Evolutionary conservation across 352 stramenopile species (phyloP).

Genomic region (Phytophthora ohioensis): DNA sequence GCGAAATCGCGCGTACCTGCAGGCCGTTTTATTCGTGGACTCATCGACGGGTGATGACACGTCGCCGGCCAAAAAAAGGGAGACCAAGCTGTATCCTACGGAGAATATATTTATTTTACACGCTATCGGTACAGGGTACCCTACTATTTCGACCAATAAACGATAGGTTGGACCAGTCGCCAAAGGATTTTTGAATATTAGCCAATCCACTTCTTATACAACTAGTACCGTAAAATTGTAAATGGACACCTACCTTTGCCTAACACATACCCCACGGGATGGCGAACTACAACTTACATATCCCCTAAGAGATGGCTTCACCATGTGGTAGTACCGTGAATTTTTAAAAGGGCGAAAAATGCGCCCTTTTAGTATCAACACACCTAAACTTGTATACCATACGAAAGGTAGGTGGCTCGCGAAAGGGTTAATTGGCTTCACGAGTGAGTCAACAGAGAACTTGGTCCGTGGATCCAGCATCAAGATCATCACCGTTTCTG

Average conservation of each 20-base stretch:
- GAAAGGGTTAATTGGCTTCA: too few relatives aligned
- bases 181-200: too few relatives aligned
- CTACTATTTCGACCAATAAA: too few relatives aligned
- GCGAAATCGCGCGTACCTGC: neutral
- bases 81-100: neutral
- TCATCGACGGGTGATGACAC: neutral
- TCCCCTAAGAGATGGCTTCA: neutral
- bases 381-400: too few relatives aligned
- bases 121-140: too few relatives aligned
- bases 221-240: too few relatives aligned
- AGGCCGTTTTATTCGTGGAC: neutral
- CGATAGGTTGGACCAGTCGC: too few relatives aligned
- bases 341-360: neutral
- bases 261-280: neutral
- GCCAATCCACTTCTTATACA: too few relatives aligned
- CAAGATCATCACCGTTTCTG: constrained; percentile 4
- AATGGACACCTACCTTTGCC: too few relatives aligned
- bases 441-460: neutral
- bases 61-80: neutral
- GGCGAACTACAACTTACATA: too few relatives aligned
- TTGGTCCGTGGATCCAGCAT: constrained; percentile 12
- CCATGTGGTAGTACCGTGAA: neutral
- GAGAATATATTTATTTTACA: neutral
- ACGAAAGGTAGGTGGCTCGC: too few relatives aligned
- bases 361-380: neutral